Evolutionary conservation across 805 yeast genomes (phyloP).

Genomic region (Wickerhamiella qilinensis): DNA sequence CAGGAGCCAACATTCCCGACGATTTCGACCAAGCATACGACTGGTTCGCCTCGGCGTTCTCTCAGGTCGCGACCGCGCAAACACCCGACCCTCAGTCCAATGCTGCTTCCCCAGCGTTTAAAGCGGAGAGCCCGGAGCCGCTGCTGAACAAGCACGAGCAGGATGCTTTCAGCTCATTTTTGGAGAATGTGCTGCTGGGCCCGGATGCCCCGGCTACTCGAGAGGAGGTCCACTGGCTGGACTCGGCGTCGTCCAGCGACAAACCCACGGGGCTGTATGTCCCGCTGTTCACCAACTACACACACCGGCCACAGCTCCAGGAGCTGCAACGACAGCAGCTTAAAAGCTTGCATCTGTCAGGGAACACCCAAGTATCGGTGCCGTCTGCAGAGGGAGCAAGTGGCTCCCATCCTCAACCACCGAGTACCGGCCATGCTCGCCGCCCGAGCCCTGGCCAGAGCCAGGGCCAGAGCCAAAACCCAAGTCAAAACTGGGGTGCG

Average conservation of each 20-base stretch:
- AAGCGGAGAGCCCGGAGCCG: constrained; percentile 1
- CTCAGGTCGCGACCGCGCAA: background rate
- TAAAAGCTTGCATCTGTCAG: background rate
- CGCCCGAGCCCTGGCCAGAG: too few species aligned
- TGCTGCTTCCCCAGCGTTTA: background rate
- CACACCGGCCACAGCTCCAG: background rate
- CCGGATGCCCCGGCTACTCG: constrained; percentile 5
- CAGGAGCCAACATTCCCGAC: constrained; percentile 6
- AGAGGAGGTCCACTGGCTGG: constrained; percentile 3
- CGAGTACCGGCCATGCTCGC: too few species aligned
- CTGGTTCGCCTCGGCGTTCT: constrained; percentile 3
- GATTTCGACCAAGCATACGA: constrained; percentile 10
- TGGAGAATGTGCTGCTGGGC: constrained; percentile 12
- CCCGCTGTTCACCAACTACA: background rate
- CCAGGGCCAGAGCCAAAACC: too few species aligned
- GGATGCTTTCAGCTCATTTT: constrained; percentile 11
- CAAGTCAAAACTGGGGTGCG: too few species aligned
- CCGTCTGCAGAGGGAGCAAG: too few species aligned
- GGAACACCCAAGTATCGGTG: too few species aligned
- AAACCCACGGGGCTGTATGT: background rate
- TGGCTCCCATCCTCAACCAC: too few species aligned
- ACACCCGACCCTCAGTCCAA: background rate
- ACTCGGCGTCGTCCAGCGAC: background rate
- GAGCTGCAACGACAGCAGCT: background rate
- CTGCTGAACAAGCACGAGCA: constrained; percentile 13